These are phyloP conservation scores for Pueraria montana DNA, from an alignment of 306 rosid species.

Conservation along the genomic window DNA sequence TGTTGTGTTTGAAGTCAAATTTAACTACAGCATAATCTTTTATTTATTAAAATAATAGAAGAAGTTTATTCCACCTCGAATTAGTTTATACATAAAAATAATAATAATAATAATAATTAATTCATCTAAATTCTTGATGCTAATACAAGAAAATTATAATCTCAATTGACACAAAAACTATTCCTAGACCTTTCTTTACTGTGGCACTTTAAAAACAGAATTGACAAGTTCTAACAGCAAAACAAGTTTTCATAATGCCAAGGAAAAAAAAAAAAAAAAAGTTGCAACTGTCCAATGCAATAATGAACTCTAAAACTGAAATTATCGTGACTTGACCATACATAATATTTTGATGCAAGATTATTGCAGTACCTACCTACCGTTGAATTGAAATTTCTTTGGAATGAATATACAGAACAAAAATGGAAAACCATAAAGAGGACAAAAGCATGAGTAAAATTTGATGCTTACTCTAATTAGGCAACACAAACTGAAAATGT, in stretches of 20 bases:
- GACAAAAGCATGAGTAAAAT: conserved; percentile 46
- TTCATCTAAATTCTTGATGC: not conserved
- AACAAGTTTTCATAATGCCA: not conserved
- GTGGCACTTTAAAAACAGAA: not conserved
- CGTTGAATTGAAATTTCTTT: conserved; percentile 1
- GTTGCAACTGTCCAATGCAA: not conserved
- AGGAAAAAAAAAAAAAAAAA: not conserved
- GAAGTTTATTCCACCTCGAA: not conserved
- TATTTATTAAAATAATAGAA: too few species aligned
- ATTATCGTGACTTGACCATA: conserved; percentile 1
- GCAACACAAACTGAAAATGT: conserved; percentile 41
- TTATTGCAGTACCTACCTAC: not conserved
- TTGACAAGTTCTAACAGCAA: not conserved
- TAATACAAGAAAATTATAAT: not conserved
- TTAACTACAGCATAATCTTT: not conserved
- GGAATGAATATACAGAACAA: conserved; percentile 43
- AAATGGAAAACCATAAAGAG: conserved; percentile 44
- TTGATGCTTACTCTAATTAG: conserved; percentile 47
- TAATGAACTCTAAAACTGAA: conserved; percentile 14
- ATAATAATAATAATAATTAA: not conserved
- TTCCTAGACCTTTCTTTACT: not conserved
- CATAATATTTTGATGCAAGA: not conserved
- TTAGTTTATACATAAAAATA: not conserved
- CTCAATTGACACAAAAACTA: not conserved
- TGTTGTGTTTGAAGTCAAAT: not conserved